Evolutionary conservation across 192 early-diverging fungal genomes (phyloP).

Genomic region (Backusella westeae): DNA sequence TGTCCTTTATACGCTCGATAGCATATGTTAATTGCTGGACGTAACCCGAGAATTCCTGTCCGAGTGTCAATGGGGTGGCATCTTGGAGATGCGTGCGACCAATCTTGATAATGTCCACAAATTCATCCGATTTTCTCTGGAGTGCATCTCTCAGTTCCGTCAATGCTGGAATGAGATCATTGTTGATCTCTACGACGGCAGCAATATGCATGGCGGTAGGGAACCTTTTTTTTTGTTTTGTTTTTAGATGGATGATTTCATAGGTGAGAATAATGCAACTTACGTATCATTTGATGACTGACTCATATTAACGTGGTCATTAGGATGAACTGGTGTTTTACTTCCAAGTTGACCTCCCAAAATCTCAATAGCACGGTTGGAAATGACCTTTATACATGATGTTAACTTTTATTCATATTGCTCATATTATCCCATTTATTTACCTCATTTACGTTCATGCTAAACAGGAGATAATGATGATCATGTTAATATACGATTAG

Average conservation of each 20-base stretch:
- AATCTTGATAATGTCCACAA: conserved; percentile 94
- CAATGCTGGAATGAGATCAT: conserved; percentile 80
- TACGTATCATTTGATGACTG: conserved; percentile 95
- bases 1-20: conserved; percentile 78
- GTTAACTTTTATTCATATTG: background rate
- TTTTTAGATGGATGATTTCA: background rate
- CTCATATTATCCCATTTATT: background rate
- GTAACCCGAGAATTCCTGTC: conserved; percentile 97
- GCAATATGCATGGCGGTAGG: conserved; percentile 99
- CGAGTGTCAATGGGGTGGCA: conserved; percentile 82
- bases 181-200: conserved; percentile 78
- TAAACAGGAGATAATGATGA: conserved; percentile 21
- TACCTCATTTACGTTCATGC: conserved; percentile 94
- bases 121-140: conserved; percentile 71
- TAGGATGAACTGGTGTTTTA: conserved; percentile 96
- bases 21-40: conserved; percentile 82
- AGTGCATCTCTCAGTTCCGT: conserved; percentile 73
- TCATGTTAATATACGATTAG: background rate
- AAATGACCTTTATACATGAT: conserved; percentile 64
- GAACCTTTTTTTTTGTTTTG: conserved; percentile 48
- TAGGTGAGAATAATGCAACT: conserved; percentile 17
- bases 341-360: conserved; percentile 84
- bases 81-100: conserved; percentile 95
- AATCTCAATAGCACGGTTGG: conserved; percentile 96
- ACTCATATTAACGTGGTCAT: conserved; percentile 98